Evolutionary conservation across 345 rosid species (phyloP).

Genomic region (Melaleuca alternifolia): DNA sequence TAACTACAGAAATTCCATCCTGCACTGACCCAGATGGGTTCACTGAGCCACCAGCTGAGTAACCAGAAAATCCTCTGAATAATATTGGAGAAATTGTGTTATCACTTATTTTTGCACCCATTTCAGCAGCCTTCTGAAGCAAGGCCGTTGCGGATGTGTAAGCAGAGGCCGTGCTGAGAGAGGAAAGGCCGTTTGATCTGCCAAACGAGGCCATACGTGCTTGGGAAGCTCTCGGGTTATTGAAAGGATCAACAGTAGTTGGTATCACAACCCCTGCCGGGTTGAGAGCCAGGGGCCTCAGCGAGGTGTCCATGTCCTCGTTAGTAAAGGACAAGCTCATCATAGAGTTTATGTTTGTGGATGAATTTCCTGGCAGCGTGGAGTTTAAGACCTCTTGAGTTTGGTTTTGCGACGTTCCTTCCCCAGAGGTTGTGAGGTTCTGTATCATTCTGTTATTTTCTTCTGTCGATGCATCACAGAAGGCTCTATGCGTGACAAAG

Average conservation of each 20-base stretch:
- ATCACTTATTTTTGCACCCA: constrained; percentile 50
- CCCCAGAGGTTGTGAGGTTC: constrained; percentile 5
- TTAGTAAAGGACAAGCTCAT: constrained; percentile 15
- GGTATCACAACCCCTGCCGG: constrained; percentile 22
- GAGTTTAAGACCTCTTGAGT: constrained; percentile 20
- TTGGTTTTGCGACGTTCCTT: constrained; percentile 21
- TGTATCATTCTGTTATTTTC: constrained; percentile 30
- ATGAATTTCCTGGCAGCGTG: constrained; percentile 22
- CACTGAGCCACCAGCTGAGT: constrained; percentile 7
- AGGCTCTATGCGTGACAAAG: constrained; percentile 52
- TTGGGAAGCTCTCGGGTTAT: constrained; percentile 3
- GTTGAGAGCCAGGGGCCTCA: constrained; percentile 20
- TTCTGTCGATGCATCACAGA: constrained; percentile 50
- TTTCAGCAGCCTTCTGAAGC: constrained; percentile 49
- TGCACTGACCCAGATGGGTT: constrained; percentile 14
- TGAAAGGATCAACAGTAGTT: constrained; percentile 15
- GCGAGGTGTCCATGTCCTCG: constrained; percentile 14
- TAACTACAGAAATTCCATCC: not conserved
- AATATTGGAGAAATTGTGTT: constrained; percentile 33
- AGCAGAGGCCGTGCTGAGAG: constrained; percentile 11
- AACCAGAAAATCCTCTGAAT: constrained; percentile 37
- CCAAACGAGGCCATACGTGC: not conserved
- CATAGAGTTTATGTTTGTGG: constrained; percentile 15
- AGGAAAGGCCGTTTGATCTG: constrained; percentile 11
- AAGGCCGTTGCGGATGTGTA: constrained; percentile 49